Evolutionary conservation across 805 yeast species (phyloP), one percentile per base, ranked within the genome.

Genomic region (Candida arabinofermentans): DNA sequence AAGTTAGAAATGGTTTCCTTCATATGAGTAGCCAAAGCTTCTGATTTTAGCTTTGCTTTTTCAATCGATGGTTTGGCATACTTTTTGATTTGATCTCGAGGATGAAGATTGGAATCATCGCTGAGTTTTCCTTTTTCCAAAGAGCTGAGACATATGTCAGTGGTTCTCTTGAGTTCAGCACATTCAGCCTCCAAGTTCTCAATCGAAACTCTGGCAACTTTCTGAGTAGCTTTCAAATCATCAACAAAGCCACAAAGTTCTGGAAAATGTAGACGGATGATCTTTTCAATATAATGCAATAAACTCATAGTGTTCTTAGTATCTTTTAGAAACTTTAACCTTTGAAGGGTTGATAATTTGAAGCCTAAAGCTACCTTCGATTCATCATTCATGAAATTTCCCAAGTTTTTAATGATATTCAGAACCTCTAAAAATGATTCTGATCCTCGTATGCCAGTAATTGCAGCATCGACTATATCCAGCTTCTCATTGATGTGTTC

Each of bases 341-440:
- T 71, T 51, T 76, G 86, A 44, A 85, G 68, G 0, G 91, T 81
- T 34, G 81, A 73, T 43, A 85, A 66, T 52, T 75, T 81, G 61
- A 85, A 83, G 17, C 95, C 95, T 26, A 70, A 69, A 0, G 86
- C 89, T 47, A 75, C 74, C 53, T 81, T 84, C 4, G 82, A 69
- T 6, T 71, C 62, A 53, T 82, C 88, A 57, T 85, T 85, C 93
- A 85, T 85, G 51, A 76, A 83, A 53, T 85, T 85, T 47, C 93
- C 95, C 42, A 85, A 77, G 12, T 81, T 79, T 49, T 82, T 75
- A 46, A 85, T 81, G 33, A 85, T 75, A 47, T 75, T 79, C 45
- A 85, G 72, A 3, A 84, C 74, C 40, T 71, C 70, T 47, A 77
- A 71, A 54, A 85, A 70, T 29, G 77, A 71, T 14, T 67, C 53